Evolutionary conservation across 2,329 filamentous ascomycete genomes (phyloP).

Genomic region (Fonsecaea erecta): DNA sequence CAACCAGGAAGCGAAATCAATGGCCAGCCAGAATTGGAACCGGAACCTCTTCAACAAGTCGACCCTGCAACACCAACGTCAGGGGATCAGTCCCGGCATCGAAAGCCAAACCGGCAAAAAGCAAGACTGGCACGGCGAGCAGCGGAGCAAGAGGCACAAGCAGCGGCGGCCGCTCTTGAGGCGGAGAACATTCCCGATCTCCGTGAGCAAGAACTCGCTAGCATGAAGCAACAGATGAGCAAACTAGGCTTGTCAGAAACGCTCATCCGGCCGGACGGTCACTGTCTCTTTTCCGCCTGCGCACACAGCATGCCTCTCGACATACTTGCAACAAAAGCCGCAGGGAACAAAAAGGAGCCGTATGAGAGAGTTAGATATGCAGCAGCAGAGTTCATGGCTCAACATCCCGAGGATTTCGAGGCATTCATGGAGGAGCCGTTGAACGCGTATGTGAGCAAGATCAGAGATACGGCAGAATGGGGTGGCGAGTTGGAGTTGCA

Average conservation of each 20-base stretch:
- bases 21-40: conserved; percentile 32
- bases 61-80: conserved; percentile 4
- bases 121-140: conserved; percentile 86
- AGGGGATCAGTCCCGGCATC: conserved; percentile 44
- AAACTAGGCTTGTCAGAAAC: conserved; percentile 70
- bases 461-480: conserved; percentile 91
- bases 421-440: conserved; percentile 85
- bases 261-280: conserved; percentile 85
- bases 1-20: conserved; percentile 37
- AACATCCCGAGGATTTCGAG: conserved; percentile 77
- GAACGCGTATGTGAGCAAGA: conserved; percentile 72
- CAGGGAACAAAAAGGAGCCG: conserved; percentile 40
- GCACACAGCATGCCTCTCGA: conserved; percentile 71
- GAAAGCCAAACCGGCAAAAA: conserved; percentile 89
- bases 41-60: conserved; percentile 8
- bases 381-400: conserved; percentile 77
- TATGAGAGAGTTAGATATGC: conserved; percentile 72
- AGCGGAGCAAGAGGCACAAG: conserved; percentile 76
- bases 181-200: conserved; percentile 75
- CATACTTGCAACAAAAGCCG: conserved; percentile 29
- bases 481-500: conserved; percentile 89
- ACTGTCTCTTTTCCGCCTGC: conserved; percentile 91
- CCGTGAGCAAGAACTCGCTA: conserved; percentile 69
- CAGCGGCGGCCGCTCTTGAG: conserved; percentile 72
- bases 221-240: conserved; percentile 71